Percentiles rank a stretch among this genome's conserved stretches.
phyloP scores from a whole-genome alignment of 768 basidiomycete species.

The Nevesoporus exiguus region DNA sequence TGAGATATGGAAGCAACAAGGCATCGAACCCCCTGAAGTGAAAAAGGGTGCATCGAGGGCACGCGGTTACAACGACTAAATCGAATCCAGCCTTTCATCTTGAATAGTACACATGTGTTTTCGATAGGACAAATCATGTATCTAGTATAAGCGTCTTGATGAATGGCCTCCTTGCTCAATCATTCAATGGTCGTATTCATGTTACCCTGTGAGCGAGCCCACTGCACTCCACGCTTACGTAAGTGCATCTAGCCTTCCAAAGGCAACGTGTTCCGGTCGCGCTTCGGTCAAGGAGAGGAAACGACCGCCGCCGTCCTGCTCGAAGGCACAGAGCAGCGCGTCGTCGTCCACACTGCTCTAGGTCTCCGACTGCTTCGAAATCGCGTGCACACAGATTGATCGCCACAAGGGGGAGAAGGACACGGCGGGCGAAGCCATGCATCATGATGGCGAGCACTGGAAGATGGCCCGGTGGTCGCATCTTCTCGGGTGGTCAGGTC shows the following conservation, averaged over 20 bases:
- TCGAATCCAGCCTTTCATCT: background rate
- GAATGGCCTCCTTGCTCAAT: conserved; percentile 17
- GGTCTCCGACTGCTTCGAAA: conserved; percentile 18
- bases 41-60: conserved; percentile 35
- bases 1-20: conserved; percentile 69
- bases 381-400: conserved; percentile 8
- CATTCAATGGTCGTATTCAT: no score
- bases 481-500: no score
- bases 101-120: conserved; percentile 7
- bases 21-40: conserved; percentile 40
- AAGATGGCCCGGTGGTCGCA: no score
- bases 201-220: conserved; percentile 1
- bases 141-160: conserved; percentile 18
- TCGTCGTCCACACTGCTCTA: conserved; percentile 2
- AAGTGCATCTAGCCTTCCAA: no score
- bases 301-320: conserved; percentile 19
- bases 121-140: background rate
- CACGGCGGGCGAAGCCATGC: no score
- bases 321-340: conserved; percentile 12
- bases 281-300: conserved; percentile 18
- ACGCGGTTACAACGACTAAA: conserved; percentile 61
- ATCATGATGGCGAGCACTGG: no score
- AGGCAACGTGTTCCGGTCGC: background rate
- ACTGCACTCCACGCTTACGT: no score
- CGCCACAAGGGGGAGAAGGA: conserved; percentile 2